phyloP scores from a whole-genome alignment of 2,329 filamentous ascomycete species.

The Pseudogymnoascus destructans region DNA sequence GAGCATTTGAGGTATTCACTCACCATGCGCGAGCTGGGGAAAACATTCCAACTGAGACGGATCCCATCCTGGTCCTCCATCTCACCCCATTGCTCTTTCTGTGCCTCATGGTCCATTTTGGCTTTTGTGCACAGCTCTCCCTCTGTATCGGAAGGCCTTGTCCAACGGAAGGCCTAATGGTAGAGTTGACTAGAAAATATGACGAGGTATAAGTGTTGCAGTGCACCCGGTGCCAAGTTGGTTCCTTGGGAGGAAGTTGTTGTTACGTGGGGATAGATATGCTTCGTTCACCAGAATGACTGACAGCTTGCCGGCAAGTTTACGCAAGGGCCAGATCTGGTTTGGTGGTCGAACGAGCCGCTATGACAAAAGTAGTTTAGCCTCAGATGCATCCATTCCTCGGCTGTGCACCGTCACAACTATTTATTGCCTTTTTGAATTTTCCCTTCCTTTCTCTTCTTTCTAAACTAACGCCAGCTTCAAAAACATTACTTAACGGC shows the following conservation, averaged over 20 bases:
- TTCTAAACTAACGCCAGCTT: slow-evolving; percentile 38
- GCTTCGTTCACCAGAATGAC: slow-evolving; percentile 9
- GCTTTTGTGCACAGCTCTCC: slow-evolving; percentile 4
- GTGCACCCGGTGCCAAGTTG: slow-evolving; percentile 7
- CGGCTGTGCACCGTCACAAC: slow-evolving; percentile 23
- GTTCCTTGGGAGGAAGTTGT: slow-evolving; percentile 6
- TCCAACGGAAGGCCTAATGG: slow-evolving; percentile 4
- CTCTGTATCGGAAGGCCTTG: slow-evolving; percentile 4
- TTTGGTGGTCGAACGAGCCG: neutral
- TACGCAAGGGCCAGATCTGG: slow-evolving; percentile 8
- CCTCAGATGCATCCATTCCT: slow-evolving; percentile 24
- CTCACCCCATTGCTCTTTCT: slow-evolving; percentile 94
- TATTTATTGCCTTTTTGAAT: slow-evolving; percentile 20
- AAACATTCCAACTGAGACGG: slow-evolving; percentile 95
- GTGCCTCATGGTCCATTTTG: slow-evolving; percentile 76
- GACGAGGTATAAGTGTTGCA: slow-evolving; percentile 1
- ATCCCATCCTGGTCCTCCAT: slow-evolving; percentile 94
- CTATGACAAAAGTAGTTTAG: slow-evolving; percentile 13
- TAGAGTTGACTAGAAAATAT: neutral
- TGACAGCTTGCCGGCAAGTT: slow-evolving; percentile 10
- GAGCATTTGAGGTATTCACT: slow-evolving; percentile 24
- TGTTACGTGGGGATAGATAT: slow-evolving; percentile 7
- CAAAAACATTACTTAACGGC: slow-evolving; percentile 43
- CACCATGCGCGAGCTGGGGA: slow-evolving; percentile 95
- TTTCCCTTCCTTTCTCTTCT: slow-evolving; percentile 28